Evolutionary conservation across 164 flowering plant genomes (phyloP).

Genomic region (Umbilicus rupestris): DNA sequence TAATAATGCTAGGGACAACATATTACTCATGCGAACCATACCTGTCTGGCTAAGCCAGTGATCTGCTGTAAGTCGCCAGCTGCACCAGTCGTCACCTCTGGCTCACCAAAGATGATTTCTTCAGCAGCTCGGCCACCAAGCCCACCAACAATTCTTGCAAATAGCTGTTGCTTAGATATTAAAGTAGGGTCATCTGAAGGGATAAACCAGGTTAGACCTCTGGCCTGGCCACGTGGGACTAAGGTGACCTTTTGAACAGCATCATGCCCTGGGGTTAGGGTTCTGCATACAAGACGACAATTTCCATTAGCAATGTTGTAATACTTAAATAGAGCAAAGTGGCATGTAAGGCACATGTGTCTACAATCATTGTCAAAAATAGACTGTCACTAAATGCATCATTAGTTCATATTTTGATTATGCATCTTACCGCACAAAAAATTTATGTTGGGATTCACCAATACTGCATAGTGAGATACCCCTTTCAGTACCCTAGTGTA

Average conservation of each 20-base stretch:
- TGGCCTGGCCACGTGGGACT: conserved; percentile 80
- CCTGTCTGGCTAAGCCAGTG: conserved; percentile 81
- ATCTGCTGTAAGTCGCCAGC: conserved; percentile 80
- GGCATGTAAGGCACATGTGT: neutral
- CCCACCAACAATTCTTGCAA: conserved; percentile 85
- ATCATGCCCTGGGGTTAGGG: conserved; percentile 89
- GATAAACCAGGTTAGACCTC: conserved; percentile 82
- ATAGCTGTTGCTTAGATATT: conserved; percentile 76
- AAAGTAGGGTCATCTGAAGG: conserved; percentile 78
- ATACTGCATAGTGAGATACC: too few relatives aligned
- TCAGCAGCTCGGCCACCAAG: conserved; percentile 92
- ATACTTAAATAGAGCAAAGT: too few relatives aligned
- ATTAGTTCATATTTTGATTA: neutral
- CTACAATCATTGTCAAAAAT: neutral
- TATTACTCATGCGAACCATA: conserved; percentile 5
- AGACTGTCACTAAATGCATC: neutral
- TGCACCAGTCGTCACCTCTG: conserved; percentile 87
- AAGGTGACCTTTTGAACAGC: conserved; percentile 84
- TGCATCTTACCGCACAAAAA: neutral
- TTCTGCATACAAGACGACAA: conserved; percentile 29
- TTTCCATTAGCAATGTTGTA: neutral
- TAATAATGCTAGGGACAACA: neutral
- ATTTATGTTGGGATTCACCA: neutral
- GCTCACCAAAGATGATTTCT: conserved; percentile 78
- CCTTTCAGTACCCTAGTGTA: too few relatives aligned